Conservation (phyloP, 768 basidiomycete species). For the Brasilioporus rufonigricans region DNA sequence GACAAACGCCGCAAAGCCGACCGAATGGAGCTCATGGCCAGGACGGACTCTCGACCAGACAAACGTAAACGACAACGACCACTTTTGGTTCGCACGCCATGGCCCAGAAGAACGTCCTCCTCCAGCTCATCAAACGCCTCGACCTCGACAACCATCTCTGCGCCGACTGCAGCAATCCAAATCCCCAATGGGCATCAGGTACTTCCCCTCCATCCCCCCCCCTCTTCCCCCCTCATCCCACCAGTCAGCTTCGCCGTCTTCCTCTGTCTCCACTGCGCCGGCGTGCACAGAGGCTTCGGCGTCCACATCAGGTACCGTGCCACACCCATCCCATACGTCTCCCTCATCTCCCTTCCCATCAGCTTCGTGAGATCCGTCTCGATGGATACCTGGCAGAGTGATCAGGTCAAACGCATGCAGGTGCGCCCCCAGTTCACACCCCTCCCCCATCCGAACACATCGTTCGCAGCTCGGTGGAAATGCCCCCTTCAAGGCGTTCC, state of each 20-base stretch:
- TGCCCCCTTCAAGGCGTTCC: conserved; percentile 73
- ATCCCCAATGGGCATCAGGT: conserved; percentile 96
- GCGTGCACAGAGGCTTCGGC: conserved; percentile 84
- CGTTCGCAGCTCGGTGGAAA: conserved; percentile 79
- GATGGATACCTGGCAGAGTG: conserved; percentile 95
- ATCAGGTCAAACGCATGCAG: conserved; percentile 89
- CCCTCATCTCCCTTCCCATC: conserved; percentile 8
- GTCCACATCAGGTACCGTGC: conserved; percentile 75
- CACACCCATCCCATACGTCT: not conserved
- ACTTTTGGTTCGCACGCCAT: conserved; percentile 3
- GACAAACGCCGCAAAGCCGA: too few relatives aligned
- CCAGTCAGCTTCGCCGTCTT: conserved; percentile 75
- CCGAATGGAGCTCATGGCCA: too few relatives aligned
- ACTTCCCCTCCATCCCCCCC: not conserved
- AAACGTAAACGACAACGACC: not conserved
- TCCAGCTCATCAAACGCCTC: conserved; percentile 70
- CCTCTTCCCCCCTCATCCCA: not conserved
- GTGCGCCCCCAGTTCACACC: conserved; percentile 39
- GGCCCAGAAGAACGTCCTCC: conserved; percentile 36
- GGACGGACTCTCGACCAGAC: too few relatives aligned
- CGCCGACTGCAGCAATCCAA: conserved; percentile 82
- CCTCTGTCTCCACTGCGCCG: conserved; percentile 88
- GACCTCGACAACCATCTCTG: conserved; percentile 76
- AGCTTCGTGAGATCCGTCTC: conserved; percentile 92
- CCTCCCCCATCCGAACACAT: conserved; percentile 8